Evolutionary conservation across 2,329 filamentous ascomycete genomes (phyloP).

Genomic region (Cercospora sp.): DNA sequence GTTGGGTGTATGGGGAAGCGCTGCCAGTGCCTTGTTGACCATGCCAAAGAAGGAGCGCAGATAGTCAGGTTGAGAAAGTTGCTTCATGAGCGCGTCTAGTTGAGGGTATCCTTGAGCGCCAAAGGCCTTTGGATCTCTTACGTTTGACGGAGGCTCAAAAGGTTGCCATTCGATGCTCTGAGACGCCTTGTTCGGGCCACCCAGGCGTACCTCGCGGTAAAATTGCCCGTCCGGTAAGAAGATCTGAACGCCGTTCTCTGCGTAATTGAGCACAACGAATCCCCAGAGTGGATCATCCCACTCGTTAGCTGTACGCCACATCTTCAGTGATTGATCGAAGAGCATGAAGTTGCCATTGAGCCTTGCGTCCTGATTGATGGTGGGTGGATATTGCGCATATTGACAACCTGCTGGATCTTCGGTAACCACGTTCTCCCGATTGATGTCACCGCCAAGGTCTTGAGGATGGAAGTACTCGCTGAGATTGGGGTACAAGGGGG

Average conservation of each 20-base stretch:
- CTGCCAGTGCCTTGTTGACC: slow-evolving; percentile 38
- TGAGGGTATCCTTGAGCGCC: not conserved
- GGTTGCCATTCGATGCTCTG: slow-evolving; percentile 5
- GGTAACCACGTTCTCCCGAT: not conserved
- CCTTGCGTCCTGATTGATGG: not conserved
- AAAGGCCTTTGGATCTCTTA: not conserved
- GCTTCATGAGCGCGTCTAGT: slow-evolving; percentile 3
- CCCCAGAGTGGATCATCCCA: slow-evolving; percentile 19
- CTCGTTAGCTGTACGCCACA: slow-evolving; percentile 11
- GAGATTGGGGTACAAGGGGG: slow-evolving; percentile 29
- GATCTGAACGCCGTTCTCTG: slow-evolving; percentile 15
- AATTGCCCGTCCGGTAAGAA: slow-evolving; percentile 15
- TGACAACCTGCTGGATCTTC: not conserved
- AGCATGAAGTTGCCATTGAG: not conserved
- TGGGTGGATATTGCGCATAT: not conserved
- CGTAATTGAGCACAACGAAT: slow-evolving; percentile 18
- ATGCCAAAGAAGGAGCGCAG: slow-evolving; percentile 41
- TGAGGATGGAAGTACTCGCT: slow-evolving; percentile 22
- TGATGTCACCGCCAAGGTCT: not conserved
- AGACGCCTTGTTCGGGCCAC: slow-evolving; percentile 5
- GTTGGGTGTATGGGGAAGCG: slow-evolving; percentile 35
- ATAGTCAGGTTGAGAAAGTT: slow-evolving; percentile 31
- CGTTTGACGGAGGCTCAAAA: slow-evolving; percentile 1
- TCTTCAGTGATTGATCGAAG: slow-evolving; percentile 34
- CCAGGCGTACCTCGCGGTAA: slow-evolving; percentile 6